Base-by-base conservation (phyloP, 495 filamentous ascomycete species). In the Penicillium pancosmium region DNA sequence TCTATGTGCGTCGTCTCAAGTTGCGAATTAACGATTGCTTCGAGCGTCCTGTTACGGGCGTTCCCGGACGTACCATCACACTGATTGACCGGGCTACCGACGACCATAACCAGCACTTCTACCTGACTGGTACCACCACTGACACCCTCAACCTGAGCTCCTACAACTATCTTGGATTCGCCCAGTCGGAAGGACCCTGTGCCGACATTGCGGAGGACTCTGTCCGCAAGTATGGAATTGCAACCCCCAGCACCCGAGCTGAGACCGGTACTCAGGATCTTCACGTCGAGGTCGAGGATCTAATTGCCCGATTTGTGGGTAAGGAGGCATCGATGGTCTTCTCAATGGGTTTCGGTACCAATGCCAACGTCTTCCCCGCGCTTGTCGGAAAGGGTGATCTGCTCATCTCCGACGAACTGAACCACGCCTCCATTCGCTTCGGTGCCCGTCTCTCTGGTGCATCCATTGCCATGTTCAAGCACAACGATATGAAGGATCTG, bases 101-200 rank as follows among this genome's bases (percentile, higher is more conserved):
- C 72, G 90, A 98, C 67, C 88, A 91, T 78, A 98, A 98, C 73
- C 82, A 87, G 63, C 84, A 86, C 63, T 98, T 96, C 79, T 84
- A 90, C 65, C 82, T 91, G 64, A 92, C 88, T 10, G 95, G 95
- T 38, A 95, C 91, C 35, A 86, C 84, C 50, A 98, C 94, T n/a
- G 91, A 98, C 69, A 97, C 94, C 0, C 76, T 98, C 56, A 98
- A 98, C 72, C 86, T 98, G 86, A 97, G 92, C 77, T 98, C 94
- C 4, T 98, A 98, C 82, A 98, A 98, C 68, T 98, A 98, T 65
- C 90, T 98, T 7, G 94, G 94, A 27, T 98, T 98, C 68, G 94
- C 94, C 56, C 95, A 98, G 73, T 98, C 94, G 1, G 92, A 97
- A 67, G 94, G 94, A 15, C 93, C 93, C 38, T 98, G 95, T 72